A percentile compares a stretch with the other conserved stretches of the same genome.
Conservation (phyloP, 2,329 filamentous ascomycete genomes). For the Microsporum ferrugineum region DNA sequence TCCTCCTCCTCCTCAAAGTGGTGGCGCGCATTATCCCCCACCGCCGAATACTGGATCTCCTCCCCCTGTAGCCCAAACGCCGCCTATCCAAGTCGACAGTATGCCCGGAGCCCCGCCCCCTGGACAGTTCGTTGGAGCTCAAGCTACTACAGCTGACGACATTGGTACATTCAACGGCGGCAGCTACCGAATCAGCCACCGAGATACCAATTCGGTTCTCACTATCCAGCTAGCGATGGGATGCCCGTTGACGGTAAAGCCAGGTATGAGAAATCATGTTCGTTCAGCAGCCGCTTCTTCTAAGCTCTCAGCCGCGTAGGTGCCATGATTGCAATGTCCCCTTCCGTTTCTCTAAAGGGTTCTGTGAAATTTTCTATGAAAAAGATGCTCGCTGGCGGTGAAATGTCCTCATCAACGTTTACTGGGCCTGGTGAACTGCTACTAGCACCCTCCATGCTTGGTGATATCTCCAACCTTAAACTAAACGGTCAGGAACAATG, state of each 20-base stretch:
- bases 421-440: constrained; percentile 86
- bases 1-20: constrained; percentile 9
- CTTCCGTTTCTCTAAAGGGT: constrained; percentile 73
- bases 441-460: constrained; percentile 65
- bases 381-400: constrained; percentile 74
- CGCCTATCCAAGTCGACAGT: constrained; percentile 16
- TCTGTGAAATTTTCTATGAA: constrained; percentile 77
- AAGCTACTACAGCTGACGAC: constrained; percentile 60
- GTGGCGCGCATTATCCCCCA: constrained; percentile 13
- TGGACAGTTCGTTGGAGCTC: constrained; percentile 53
- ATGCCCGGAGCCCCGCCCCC: constrained; percentile 35
- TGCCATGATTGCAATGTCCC: constrained; percentile 90
- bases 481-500: constrained; percentile 57
- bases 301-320: constrained; percentile 36
- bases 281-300: not conserved
- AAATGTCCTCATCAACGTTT: constrained; percentile 66
- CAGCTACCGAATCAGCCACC: constrained; percentile 82
- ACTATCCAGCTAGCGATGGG: constrained; percentile 84
- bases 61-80: constrained; percentile 15
- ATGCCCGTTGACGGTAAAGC: constrained; percentile 69
- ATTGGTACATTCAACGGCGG: constrained; percentile 96
- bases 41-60: constrained; percentile 13
- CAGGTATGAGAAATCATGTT: constrained; percentile 41
- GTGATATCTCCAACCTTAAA: constrained; percentile 73
- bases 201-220: constrained; percentile 79